These are phyloP conservation scores for Entophlyctis helioformis DNA, from an alignment of 192 early-diverging fungal species.

Conservation along the genomic window DNA sequence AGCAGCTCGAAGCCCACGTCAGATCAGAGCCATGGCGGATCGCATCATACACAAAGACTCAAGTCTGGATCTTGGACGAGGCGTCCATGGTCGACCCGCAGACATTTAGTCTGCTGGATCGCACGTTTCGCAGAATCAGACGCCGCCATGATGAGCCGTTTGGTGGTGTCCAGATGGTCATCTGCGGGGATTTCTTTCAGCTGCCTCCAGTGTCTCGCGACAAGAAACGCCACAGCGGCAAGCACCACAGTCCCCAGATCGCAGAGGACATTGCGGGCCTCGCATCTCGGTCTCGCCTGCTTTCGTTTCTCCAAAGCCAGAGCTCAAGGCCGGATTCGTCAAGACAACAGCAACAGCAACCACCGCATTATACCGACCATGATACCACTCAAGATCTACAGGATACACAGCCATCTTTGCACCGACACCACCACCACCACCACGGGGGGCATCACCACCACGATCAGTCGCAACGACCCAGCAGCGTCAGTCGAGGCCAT, in stretches of 20 bases:
- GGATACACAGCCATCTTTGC: not conserved
- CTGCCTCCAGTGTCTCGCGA: constrained; percentile 24
- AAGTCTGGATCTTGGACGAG: constrained; percentile 32
- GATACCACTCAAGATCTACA: not conserved
- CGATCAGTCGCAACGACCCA: not conserved
- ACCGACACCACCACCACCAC: not conserved
- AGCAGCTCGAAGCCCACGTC: constrained; percentile 1
- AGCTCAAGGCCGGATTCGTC: not conserved
- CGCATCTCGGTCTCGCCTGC: not conserved
- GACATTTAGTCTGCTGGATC: constrained; percentile 2
- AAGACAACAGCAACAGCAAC: not conserved
- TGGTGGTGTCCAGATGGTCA: constrained; percentile 32
- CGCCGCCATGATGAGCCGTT: constrained; percentile 7
- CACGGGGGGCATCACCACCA: not conserved
- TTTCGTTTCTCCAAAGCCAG: not conserved
- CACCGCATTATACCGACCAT: not conserved
- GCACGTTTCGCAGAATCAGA: not conserved
- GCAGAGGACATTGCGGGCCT: not conserved
- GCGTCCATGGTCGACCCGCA: constrained; percentile 28
- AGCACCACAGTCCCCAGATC: not conserved
- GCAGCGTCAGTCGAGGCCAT: too few species aligned
- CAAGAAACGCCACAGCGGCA: not conserved
- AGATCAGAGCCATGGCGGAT: not conserved
- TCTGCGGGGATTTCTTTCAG: constrained; percentile 38
- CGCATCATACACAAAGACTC: constrained; percentile 7